Conservation (phyloP, 495 filamentous ascomycete genomes). For the Aeminium ludgeri region DNA sequence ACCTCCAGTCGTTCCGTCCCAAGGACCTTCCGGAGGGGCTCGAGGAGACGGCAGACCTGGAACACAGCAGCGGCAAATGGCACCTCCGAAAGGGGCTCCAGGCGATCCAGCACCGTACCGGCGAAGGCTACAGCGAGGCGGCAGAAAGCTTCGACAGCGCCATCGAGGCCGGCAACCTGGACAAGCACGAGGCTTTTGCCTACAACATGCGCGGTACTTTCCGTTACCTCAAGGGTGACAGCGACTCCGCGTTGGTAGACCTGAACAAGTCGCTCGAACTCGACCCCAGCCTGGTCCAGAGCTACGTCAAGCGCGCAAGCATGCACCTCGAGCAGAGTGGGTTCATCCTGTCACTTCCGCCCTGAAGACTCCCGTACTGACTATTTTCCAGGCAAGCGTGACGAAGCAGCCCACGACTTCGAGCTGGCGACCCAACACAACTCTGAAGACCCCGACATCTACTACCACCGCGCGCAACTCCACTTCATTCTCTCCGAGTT, state of each 20-base stretch:
- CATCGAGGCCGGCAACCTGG: slow-evolving; percentile 59
- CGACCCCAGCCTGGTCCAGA: slow-evolving; percentile 74
- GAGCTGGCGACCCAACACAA: slow-evolving; percentile 72
- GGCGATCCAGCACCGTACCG: slow-evolving; percentile 68
- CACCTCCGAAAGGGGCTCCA: slow-evolving; percentile 67
- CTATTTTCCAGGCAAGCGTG: slow-evolving; percentile 53
- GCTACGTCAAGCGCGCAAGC: slow-evolving; percentile 96
- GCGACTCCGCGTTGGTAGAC: slow-evolving; percentile 61
- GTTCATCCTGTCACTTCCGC: slow-evolving; percentile 1
- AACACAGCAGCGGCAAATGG: slow-evolving; percentile 65
- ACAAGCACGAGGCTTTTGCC: slow-evolving; percentile 69
- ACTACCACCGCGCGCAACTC: slow-evolving; percentile 96
- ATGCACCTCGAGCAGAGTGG: slow-evolving; percentile 88
- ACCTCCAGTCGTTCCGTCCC: slow-evolving; percentile 89
- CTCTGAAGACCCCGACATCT: slow-evolving; percentile 85
- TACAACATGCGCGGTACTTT: slow-evolving; percentile 96
- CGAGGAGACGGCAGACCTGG: slow-evolving; percentile 57
- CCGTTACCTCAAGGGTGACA: slow-evolving; percentile 78
- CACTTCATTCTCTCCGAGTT: slow-evolving; percentile 96
- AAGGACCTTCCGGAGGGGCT: slow-evolving; percentile 64
- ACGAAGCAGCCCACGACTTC: slow-evolving; percentile 76
- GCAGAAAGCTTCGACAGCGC: slow-evolving; percentile 72
- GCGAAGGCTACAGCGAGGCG: slow-evolving; percentile 77
- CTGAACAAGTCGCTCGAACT: slow-evolving; percentile 83
- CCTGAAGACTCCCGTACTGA: slow-evolving; percentile 3